Evolutionary conservation across 108 stramenopile genomes (phyloP), one percentile per base, ranked within the genome.

Genomic region (Cyclotella atomus): DNA sequence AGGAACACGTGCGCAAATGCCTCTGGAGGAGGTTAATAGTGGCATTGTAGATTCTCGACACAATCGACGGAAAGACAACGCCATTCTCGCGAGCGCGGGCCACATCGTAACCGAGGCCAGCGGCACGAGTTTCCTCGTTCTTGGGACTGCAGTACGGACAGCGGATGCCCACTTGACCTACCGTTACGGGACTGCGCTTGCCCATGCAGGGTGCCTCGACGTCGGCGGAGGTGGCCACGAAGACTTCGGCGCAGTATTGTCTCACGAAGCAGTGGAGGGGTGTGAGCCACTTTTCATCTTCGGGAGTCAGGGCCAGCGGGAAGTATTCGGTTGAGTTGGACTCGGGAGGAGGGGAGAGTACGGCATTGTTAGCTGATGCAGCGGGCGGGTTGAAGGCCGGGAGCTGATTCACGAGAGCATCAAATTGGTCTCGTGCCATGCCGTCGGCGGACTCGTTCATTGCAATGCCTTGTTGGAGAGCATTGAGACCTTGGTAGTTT

Each of bases 261-360:
- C 93, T 89, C 20, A 94, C 88, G 53, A 94, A 94, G 66, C 93
- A 94, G 67, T 94, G 89, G 47, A 94, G 79, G 21, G 90, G 90
- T 0, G 93, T 94, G 17, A 94, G 76, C 88, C 88, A 94, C 17
- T 90, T 85, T 23, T 87, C 87, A 65, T 94, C 93, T 20, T 76
- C 65, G 23, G 77, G 65, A n/a, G 47, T 30, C 79, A 90, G 81
- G 10, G 87, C 78, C 46, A 94, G 59, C 2, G 89, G 82, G 52
- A 89, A 81, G 80, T 64, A 71, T 35, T 80, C 65, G 8, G 27
- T 46, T 2, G 66, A 53, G 20, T 71, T 62, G 15, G 60, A 52
- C 29, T 46, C 45, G 29, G 53, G 64, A 16, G 32, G 64, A 49
- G 57, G 54, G 27, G 24, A 24, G 53, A 55, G 47, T 10, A 34